phyloP scores from a whole-genome alignment of 1,139 yeast species.

The Taiozyma sp. region DNA sequence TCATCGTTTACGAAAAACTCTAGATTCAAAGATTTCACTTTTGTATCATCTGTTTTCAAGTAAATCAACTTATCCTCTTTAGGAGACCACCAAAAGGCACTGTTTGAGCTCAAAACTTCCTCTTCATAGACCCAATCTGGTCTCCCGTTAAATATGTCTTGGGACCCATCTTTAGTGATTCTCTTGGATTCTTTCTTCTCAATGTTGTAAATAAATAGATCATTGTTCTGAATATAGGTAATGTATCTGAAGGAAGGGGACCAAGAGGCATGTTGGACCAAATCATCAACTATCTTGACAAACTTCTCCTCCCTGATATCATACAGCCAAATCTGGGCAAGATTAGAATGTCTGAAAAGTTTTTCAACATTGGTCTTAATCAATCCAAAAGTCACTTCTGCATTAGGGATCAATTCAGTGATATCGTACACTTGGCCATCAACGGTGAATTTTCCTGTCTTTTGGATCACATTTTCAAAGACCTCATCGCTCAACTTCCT shows the following conservation, averaged over 20 bases:
- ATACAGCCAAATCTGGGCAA: constrained; percentile 61
- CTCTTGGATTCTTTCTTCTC: constrained; percentile 37
- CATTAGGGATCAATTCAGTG: constrained; percentile 22
- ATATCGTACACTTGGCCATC: constrained; percentile 21
- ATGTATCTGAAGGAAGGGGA: constrained; percentile 67
- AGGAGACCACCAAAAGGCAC: constrained; percentile 86
- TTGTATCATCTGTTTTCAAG: constrained; percentile 65
- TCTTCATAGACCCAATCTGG: constrained; percentile 99
- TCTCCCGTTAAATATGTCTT: constrained; percentile 70
- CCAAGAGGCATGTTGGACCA: constrained; percentile 57
- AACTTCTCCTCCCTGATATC: constrained; percentile 35
- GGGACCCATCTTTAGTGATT: constrained; percentile 68
- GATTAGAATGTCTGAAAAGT: constrained; percentile 76
- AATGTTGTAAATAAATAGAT: constrained; percentile 50
- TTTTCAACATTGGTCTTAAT: constrained; percentile 31
- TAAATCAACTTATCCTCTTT: constrained; percentile 62
- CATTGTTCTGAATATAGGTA: constrained; percentile 68
- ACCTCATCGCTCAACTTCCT: constrained; percentile 25
- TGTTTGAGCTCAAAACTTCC: constrained; percentile 65
- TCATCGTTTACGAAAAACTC: constrained; percentile 56
- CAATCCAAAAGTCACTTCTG: constrained; percentile 26
- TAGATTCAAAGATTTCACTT: constrained; percentile 60
- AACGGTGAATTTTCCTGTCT: constrained; percentile 20
- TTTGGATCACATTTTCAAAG: constrained; percentile 16
- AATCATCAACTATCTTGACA: constrained; percentile 24